Evolutionary conservation across 352 stramenopile species (phyloP).

Genomic region (Thraustotheca clavata): DNA sequence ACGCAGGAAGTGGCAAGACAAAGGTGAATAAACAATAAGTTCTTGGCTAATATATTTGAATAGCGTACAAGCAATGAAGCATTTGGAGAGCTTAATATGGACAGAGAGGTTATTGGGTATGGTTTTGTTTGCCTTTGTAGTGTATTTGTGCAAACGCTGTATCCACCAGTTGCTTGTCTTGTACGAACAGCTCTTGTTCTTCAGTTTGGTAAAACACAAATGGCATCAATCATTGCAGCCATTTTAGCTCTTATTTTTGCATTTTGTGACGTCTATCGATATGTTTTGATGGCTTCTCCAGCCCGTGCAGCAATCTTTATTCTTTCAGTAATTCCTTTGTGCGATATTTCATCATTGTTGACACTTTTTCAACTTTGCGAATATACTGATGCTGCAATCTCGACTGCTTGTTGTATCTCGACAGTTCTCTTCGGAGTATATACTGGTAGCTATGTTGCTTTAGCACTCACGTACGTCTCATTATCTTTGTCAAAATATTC

Average conservation of each 20-base stretch:
- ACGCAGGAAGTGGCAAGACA: not conserved
- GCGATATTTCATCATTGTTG: not conserved
- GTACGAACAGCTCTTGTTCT: not conserved
- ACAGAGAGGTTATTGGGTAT: conserved; percentile 12
- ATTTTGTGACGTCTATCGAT: not conserved
- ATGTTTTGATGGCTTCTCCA: not conserved
- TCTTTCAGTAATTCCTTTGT: not conserved
- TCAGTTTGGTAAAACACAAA: not conserved
- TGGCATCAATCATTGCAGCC: not conserved
- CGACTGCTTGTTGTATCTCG: not conserved
- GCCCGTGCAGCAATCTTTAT: conserved; percentile 4
- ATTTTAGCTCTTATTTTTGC: not conserved
- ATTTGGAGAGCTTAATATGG: not conserved
- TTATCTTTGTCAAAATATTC: not conserved
- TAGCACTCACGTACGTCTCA: not conserved
- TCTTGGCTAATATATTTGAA: not conserved
- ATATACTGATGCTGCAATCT: not conserved
- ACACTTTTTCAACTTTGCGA: not conserved
- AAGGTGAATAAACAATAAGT: not conserved
- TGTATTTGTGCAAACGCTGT: not conserved
- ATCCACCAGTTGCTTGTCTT: not conserved
- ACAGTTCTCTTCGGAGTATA: too few species aligned
- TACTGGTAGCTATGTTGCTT: too few species aligned
- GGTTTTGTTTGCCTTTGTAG: conserved; percentile 1
- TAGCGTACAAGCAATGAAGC: not conserved